Percentiles rank a stretch among this genome's conserved stretches.
These are phyloP conservation scores for Stellera chamaejasme DNA, from an alignment of 345 rosid species.

Conservation along the genomic window DNA sequence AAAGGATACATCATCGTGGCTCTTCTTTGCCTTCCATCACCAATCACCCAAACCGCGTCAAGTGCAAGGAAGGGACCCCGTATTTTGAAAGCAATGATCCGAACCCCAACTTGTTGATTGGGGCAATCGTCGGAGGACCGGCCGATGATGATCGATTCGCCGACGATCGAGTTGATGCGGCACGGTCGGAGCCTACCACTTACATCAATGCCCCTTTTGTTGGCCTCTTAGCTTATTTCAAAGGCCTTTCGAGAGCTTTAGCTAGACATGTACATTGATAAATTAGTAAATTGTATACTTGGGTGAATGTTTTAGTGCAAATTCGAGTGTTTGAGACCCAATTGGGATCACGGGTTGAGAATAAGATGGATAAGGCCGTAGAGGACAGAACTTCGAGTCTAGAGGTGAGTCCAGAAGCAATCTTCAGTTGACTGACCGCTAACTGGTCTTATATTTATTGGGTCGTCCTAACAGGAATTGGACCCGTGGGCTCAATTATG, in stretches of 20 bases:
- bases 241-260: neutral
- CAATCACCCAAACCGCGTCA: constrained; percentile 19
- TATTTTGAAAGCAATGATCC: constrained; percentile 26
- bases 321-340: no score
- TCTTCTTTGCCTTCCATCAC: constrained; percentile 40
- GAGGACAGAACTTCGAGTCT: no score
- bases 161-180: constrained; percentile 22
- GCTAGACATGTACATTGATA: neutral
- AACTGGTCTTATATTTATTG: no score
- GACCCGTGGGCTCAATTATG: no score
- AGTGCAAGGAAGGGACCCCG: constrained; percentile 33
- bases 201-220: constrained; percentile 62
- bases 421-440: no score
- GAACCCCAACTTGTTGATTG: constrained; percentile 38
- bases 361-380: no score
- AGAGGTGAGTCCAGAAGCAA: no score
- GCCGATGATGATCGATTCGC: constrained; percentile 27
- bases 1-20: constrained; percentile 52
- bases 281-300: no score
- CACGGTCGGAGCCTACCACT: constrained; percentile 52
- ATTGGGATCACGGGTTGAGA: no score
- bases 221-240: constrained; percentile 49
- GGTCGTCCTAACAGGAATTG: no score
- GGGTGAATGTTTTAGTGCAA: no score
- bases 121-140: constrained; percentile 59